Evolutionary conservation across 1,284 basidiomycete genomes (phyloP), one percentile per base, ranked within the genome.

Genomic region (Microbotryomycetes sp.): DNA sequence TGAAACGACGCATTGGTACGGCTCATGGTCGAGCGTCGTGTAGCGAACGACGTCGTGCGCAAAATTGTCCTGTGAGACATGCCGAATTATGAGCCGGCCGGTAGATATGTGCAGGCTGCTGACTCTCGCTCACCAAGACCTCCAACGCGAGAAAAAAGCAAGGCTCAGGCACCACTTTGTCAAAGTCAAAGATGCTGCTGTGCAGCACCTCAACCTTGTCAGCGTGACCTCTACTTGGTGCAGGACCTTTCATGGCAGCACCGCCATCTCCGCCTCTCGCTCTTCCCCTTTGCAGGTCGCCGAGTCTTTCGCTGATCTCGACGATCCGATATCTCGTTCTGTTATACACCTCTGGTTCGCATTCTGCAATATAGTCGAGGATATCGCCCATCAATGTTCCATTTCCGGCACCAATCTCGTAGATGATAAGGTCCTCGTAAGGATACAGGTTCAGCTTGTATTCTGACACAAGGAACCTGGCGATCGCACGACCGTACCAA

Each of bases 341-440:
- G 60, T 89, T 86, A 74, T 94, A 98, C 2, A 97, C 88, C 55
- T 93, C 89, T 0, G 93, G 92, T 74, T 96, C 86, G 47, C 85
- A 77, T 49, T 84, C 81, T 28, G 80, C 82, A 28, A 99, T 77
- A 71, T 86, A 91, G 73, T 88, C 82, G 60, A 99, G 82, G 51
- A 97, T 84, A 73, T 97, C 89, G 73, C 83, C 77, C 48, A 96
- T 94, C 59, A 98, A 81, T 0, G 93, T 93, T 0, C 96, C 96
- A 70, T 97, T 97, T 29, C 96, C 96, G 2, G 93, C 96, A 31
- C 96, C 96, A 64, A 98, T 87, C 76, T 99, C 96, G 80, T 96
- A 98, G 59, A 99, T 86, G 64, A 89, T 83, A 66, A 98, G 84
- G 74, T 97, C 92, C 76, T 96, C 87, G 74, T 96, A 93, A 1